phyloP scores from a whole-genome alignment of 495 filamentous ascomycete genomes.

The Hypoxylon rickii region DNA sequence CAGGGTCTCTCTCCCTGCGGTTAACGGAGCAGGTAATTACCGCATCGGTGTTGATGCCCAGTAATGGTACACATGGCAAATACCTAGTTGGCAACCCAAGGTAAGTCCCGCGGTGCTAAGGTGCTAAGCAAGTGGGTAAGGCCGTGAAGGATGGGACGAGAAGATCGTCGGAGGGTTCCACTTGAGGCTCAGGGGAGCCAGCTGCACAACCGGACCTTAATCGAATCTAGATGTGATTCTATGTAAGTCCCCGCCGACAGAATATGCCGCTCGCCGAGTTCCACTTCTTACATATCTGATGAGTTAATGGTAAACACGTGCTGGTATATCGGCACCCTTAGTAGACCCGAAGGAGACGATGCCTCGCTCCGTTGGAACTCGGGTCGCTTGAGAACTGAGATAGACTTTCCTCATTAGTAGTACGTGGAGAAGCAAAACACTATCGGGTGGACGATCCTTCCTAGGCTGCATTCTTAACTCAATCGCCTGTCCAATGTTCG shows the following conservation, averaged over 20 bases:
- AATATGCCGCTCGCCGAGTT: no score
- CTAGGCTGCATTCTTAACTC: not conserved
- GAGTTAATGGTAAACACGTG: not conserved
- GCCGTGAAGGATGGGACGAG: not conserved
- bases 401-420: not conserved
- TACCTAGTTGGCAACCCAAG: not conserved
- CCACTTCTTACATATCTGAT: no score
- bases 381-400: conserved; percentile 11
- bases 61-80: conserved; percentile 14
- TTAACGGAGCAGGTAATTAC: no score
- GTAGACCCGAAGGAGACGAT: not conserved
- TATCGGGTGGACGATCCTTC: not conserved
- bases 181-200: conserved; percentile 17
- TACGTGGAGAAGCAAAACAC: not conserved
- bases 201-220: not conserved
- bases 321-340: conserved; percentile 10
- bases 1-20: not conserved
- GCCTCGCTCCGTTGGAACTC: not conserved
- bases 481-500: conserved; percentile 1
- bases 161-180: conserved; percentile 12
- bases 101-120: conserved; percentile 2
- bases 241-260: no score
- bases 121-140: not conserved
- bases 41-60: not conserved
- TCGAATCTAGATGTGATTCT: not conserved